A percentile compares a stretch with the other conserved stretches of the same genome.
These are phyloP conservation scores for Debaryomyces robertsiae DNA, from an alignment of 1,139 yeast species.

Conservation along the genomic window DNA sequence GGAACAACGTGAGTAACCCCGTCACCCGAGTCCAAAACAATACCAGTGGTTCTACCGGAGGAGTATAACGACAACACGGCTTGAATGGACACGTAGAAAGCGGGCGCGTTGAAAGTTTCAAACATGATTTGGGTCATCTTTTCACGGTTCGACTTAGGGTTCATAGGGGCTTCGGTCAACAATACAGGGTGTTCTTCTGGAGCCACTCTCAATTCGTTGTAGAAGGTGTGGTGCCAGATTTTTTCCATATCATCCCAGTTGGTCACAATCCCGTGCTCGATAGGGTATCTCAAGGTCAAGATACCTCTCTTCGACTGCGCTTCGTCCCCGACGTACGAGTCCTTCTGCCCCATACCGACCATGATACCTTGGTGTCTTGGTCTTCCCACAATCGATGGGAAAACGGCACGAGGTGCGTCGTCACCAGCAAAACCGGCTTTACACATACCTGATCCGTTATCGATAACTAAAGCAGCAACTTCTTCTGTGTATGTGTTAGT, in stretches of 20 bases:
- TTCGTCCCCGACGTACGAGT: conserved; percentile 99
- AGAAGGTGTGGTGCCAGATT: conserved; percentile 98
- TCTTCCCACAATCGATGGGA: conserved; percentile 99
- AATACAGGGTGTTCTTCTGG: conserved; percentile 99
- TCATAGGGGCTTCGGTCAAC: conserved; percentile 99
- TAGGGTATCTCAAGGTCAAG: conserved; percentile 96
- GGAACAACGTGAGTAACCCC: conserved; percentile 99
- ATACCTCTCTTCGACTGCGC: conserved; percentile 99
- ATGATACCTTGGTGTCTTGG: conserved; percentile 99
- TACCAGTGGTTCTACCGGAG: conserved; percentile 99
- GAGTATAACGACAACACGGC: conserved; percentile 98
- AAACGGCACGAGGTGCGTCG: conserved; percentile 99
- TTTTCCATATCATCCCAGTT: conserved; percentile 99
- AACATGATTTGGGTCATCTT: conserved; percentile 99
- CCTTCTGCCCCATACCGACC: conserved; percentile 99
- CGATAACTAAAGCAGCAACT: conserved; percentile 84
- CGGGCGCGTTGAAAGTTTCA: conserved; percentile 99
- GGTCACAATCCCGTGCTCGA: conserved; percentile 99
- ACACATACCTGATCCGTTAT: conserved; percentile 99
- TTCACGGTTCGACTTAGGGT: conserved; percentile 99
- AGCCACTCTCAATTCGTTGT: conserved; percentile 97
- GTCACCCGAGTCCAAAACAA: conserved; percentile 98
- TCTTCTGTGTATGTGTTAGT: conserved; percentile 44
- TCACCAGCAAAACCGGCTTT: conserved; percentile 99
- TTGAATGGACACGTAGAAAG: conserved; percentile 97